These are phyloP conservation scores for Talaromyces thailandensis DNA, from an alignment of 495 filamentous ascomycete genomes.

Conservation along the genomic window DNA sequence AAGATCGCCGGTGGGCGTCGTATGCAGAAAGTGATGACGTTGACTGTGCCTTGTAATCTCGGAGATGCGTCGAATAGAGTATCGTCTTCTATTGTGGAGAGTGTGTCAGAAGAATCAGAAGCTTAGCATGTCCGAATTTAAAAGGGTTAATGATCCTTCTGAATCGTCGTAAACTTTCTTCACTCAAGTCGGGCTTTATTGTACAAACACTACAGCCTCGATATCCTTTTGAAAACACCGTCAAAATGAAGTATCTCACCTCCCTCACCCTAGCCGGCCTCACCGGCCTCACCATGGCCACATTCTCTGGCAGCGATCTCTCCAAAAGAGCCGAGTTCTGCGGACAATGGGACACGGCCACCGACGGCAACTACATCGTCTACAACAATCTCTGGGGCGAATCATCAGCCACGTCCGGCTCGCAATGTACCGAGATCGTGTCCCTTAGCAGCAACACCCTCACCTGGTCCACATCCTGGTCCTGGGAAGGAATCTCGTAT, in stretches of 20 bases:
- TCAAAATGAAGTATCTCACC: not conserved
- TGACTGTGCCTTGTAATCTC: not conserved
- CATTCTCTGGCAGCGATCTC: not conserved
- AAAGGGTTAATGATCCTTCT: not conserved
- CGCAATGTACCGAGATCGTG: conserved; percentile 49
- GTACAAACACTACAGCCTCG: not conserved
- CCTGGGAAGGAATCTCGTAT: conserved; percentile 41
- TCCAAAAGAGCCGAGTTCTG: conserved; percentile 33
- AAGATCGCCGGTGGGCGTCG: not conserved
- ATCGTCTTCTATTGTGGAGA: not conserved
- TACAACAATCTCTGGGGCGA: conserved; percentile 49
- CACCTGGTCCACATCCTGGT: conserved; percentile 49
- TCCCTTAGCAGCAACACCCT: conserved; percentile 34
- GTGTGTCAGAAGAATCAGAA: not conserved
- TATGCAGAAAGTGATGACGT: not conserved
- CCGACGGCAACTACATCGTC: conserved; percentile 39
- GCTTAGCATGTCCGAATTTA: not conserved
- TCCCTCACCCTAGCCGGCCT: not conserved
- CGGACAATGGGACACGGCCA: conserved; percentile 37
- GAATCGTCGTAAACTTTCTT: not conserved
- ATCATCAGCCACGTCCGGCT: conserved; percentile 32
- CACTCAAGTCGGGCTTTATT: too few relatives aligned
- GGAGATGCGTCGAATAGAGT: not conserved
- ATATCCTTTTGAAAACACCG: not conserved
- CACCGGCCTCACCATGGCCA: not conserved